A percentile compares a stretch with the other conserved stretches of the same genome.
phyloP scores from a whole-genome alignment of 2,329 filamentous ascomycete species.

The Penicillium janthinellum region DNA sequence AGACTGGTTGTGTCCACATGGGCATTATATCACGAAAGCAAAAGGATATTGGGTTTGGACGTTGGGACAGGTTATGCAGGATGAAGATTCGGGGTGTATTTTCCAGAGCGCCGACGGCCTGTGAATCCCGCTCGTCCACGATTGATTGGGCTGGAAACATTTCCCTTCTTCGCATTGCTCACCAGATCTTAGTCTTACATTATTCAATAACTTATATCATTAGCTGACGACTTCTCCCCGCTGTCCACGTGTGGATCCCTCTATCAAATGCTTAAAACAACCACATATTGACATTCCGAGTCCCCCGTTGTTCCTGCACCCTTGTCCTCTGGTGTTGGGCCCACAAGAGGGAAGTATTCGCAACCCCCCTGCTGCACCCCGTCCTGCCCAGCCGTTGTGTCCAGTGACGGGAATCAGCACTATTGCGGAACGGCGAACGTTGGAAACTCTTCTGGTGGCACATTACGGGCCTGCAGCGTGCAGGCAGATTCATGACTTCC shows the following conservation, averaged over 20 bases:
- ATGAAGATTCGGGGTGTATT: conserved; percentile 22
- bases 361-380: not conserved
- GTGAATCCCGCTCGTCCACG: conserved; percentile 12
- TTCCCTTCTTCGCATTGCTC: conserved; percentile 13
- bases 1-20: conserved; percentile 21
- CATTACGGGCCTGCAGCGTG: conserved; percentile 21
- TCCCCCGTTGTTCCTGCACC: not conserved
- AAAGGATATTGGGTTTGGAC: conserved; percentile 3
- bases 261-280: conserved; percentile 32
- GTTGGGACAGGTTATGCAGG: conserved; percentile 16
- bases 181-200: conserved; percentile 14
- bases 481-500: conserved; percentile 17
- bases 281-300: conserved; percentile 8
- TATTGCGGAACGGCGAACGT: conserved; percentile 17
- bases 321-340: not conserved
- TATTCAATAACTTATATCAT: conserved; percentile 13
- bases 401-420: conserved; percentile 42
- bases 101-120: conserved; percentile 18
- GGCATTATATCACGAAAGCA: conserved; percentile 17
- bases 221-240: conserved; percentile 12
- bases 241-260: conserved; percentile 26
- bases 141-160: conserved; percentile 36
- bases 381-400: conserved; percentile 4
- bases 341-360: not conserved
- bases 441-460: conserved; percentile 21